phyloP scores from a whole-genome alignment of 202 grass and related monocot genomes.

The Musa balbisiana region DNA sequence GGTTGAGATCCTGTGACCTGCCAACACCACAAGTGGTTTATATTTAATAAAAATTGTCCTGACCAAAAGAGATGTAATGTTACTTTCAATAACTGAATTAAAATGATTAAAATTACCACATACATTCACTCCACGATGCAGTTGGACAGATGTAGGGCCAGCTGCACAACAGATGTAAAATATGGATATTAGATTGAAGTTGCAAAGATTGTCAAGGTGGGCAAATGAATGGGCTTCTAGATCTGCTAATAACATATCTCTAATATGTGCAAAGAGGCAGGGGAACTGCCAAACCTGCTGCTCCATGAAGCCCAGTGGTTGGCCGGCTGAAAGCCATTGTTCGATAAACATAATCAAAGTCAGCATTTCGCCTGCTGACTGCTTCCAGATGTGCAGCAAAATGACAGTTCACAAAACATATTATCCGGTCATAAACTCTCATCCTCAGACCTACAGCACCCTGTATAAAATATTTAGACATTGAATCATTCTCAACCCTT shows the following conservation, averaged over 20 bases:
- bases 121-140: slow-evolving; percentile 90
- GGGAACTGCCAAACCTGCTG: slow-evolving; percentile 46
- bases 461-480: slow-evolving; percentile 33
- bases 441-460: slow-evolving; percentile 98
- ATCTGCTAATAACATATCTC: background rate
- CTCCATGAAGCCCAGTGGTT: slow-evolving; percentile 52
- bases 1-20: slow-evolving; percentile 62
- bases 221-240: background rate
- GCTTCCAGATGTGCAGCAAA: slow-evolving; percentile 98
- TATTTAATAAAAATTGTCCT: slow-evolving; percentile 16
- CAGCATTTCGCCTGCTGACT: slow-evolving; percentile 86
- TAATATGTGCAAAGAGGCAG: slow-evolving; percentile 5
- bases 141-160: slow-evolving; percentile 93
- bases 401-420: slow-evolving; percentile 97
- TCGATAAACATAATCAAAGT: slow-evolving; percentile 90
- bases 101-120: slow-evolving; percentile 26
- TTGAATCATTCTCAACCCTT: background rate
- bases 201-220: background rate
- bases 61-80: slow-evolving; percentile 22
- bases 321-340: slow-evolving; percentile 90
- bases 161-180: slow-evolving; percentile 39
- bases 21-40: slow-evolving; percentile 23
- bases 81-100: slow-evolving; percentile 5
- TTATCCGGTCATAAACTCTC: slow-evolving; percentile 80
- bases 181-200: slow-evolving; percentile 19